Percentiles rank a stretch among this genome's conserved stretches.
phyloP scores from a whole-genome alignment of 1,139 yeast species.

The Meyerozyma sp. region DNA sequence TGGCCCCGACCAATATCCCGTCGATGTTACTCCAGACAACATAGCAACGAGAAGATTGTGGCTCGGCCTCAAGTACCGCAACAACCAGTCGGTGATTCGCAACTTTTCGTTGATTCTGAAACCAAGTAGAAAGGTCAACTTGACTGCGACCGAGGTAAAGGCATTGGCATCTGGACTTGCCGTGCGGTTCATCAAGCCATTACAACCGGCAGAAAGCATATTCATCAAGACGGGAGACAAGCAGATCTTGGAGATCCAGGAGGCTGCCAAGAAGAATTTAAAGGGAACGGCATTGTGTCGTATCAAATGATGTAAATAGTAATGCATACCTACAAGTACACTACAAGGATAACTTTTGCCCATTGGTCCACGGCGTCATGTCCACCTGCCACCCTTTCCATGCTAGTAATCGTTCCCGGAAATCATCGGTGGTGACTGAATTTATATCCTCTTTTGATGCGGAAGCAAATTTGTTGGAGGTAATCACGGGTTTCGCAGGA shows the following conservation, averaged over 20 bases:
- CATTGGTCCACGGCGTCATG: slow-evolving; percentile 68
- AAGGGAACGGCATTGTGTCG: slow-evolving; percentile 83
- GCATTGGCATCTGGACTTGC: slow-evolving; percentile 72
- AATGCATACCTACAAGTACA: neutral
- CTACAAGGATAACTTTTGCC: neutral
- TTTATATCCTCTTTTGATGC: slow-evolving; percentile 23
- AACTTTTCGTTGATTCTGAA: slow-evolving; percentile 72
- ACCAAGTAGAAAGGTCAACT: slow-evolving; percentile 73
- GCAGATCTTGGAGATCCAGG: slow-evolving; percentile 69
- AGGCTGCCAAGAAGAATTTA: slow-evolving; percentile 71
- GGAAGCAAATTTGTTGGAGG: slow-evolving; percentile 31
- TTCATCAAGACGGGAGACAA: slow-evolving; percentile 47
- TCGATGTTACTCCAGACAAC: slow-evolving; percentile 84
- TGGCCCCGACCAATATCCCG: slow-evolving; percentile 79
- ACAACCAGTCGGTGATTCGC: slow-evolving; percentile 70
- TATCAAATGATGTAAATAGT: slow-evolving; percentile 38
- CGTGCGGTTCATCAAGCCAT: slow-evolving; percentile 70
- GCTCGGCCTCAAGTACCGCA: slow-evolving; percentile 86
- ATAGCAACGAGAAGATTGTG: slow-evolving; percentile 83
- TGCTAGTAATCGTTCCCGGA: slow-evolving; percentile 40
- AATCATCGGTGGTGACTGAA: slow-evolving; percentile 23
- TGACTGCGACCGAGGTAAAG: slow-evolving; percentile 59
- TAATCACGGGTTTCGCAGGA: slow-evolving; percentile 32
- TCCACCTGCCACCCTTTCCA: slow-evolving; percentile 90
- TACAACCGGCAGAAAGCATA: slow-evolving; percentile 87